Evolutionary conservation across 2,329 filamentous ascomycete genomes (phyloP).

Genomic region (Dothistroma septosporum): DNA sequence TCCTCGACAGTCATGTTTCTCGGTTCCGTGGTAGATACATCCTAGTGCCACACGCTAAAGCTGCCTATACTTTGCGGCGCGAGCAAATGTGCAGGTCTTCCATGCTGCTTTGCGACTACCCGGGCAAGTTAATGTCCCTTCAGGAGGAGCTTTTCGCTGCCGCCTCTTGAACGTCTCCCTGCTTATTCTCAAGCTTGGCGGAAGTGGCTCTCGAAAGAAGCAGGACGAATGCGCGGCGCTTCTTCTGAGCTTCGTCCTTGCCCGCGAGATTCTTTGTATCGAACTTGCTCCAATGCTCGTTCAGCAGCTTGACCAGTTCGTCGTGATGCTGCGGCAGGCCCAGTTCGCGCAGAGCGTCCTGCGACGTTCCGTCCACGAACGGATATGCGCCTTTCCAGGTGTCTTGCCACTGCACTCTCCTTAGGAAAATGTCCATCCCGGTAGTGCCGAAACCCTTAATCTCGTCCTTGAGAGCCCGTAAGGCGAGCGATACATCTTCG

Average conservation of each 20-base stretch:
- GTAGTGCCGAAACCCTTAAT: conserved; percentile 43
- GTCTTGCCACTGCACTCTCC: conserved; percentile 38
- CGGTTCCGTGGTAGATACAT: not conserved
- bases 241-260: conserved; percentile 34
- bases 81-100: not conserved
- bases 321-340: conserved; percentile 37
- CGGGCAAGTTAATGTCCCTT: not conserved
- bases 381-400: conserved; percentile 38
- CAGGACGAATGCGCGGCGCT: conserved; percentile 39
- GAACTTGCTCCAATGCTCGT: conserved; percentile 37
- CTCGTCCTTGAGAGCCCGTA: conserved; percentile 32
- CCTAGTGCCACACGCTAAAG: not conserved
- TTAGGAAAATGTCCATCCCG: conserved; percentile 42
- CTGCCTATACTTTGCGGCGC: not conserved
- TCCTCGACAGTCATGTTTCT: not conserved
- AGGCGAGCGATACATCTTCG: conserved; percentile 28
- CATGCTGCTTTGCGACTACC: not conserved
- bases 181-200: conserved; percentile 38
- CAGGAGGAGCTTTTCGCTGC: not conserved
- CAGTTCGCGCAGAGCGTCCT: conserved; percentile 34
- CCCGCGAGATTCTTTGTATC: conserved; percentile 29
- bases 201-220: conserved; percentile 39
- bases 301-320: conserved; percentile 34
- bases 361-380: conserved; percentile 38
- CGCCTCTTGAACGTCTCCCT: conserved; percentile 2